phyloP scores from a whole-genome alignment of 2,329 filamentous ascomycete species.

The Venturia effusa region DNA sequence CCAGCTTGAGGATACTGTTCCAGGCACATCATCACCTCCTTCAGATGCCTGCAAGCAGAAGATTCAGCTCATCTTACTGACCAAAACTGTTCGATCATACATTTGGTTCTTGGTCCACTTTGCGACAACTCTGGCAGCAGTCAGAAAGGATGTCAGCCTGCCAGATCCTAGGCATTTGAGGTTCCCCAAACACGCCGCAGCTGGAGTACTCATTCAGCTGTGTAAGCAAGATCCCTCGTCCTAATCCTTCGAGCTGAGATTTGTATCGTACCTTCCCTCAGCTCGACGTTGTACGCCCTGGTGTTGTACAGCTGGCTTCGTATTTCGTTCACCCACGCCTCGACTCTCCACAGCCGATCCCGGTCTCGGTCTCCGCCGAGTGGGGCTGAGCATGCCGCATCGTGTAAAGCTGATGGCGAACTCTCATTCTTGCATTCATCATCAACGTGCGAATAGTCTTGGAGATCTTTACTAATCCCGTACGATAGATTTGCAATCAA shows the following conservation, averaged over 20 bases:
- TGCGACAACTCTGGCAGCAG: no score
- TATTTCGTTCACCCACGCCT: background rate
- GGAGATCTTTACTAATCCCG: background rate
- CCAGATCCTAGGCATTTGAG: background rate
- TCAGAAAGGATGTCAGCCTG: background rate
- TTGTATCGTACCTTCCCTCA: background rate
- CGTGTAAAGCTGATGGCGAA: background rate
- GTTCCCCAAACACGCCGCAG: background rate
- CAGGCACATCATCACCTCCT: background rate
- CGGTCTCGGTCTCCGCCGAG: background rate
- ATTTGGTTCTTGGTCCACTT: background rate
- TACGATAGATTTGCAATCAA: background rate
- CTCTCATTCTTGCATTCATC: background rate
- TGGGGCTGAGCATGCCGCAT: background rate
- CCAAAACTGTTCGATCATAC: background rate
- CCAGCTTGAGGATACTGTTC: background rate
- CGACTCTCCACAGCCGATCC: background rate
- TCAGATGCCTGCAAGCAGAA: background rate
- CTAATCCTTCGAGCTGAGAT: background rate
- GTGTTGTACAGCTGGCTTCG: background rate
- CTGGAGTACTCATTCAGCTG: background rate
- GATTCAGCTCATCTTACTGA: background rate
- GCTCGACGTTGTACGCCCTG: background rate
- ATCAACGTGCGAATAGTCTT: background rate
- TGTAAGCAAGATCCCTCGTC: background rate